Evolutionary conservation across 805 yeast species (phyloP).

Genomic region (Blastobotrys terrestris): DNA sequence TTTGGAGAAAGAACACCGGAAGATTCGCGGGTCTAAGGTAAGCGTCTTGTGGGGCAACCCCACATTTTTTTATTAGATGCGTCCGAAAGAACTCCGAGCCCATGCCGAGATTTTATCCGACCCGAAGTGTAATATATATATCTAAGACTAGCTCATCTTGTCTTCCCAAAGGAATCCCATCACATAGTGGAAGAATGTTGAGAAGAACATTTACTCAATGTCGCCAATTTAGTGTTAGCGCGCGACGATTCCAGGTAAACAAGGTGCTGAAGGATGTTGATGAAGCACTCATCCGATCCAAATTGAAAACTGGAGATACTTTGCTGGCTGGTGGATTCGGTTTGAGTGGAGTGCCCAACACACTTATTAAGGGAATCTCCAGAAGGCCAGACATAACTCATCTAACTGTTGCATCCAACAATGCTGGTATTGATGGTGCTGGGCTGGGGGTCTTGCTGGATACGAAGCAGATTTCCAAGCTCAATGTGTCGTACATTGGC

Average conservation of each 20-base stretch:
- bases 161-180: not conserved
- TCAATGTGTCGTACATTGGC: constrained; percentile 45
- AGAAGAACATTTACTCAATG: not conserved
- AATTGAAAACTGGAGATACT: constrained; percentile 26
- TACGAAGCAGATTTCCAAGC: constrained; percentile 39
- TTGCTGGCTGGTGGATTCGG: constrained; percentile 48
- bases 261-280: constrained; percentile 6
- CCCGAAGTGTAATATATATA: no score
- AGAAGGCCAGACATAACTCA: constrained; percentile 31
- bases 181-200: not conserved
- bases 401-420: constrained; percentile 38
- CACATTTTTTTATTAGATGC: not conserved
- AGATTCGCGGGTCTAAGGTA: not conserved
- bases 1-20: no score
- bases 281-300: constrained; percentile 9
- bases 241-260: constrained; percentile 3
- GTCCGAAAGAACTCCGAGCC: not conserved
- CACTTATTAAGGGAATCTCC: constrained; percentile 36
- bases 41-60: not conserved
- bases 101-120: not conserved
- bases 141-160: no score
- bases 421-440: constrained; percentile 41
- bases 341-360: constrained; percentile 42
- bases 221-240: not conserved
- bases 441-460: constrained; percentile 40